Base-by-base conservation (phyloP, 202 grass and related monocot genomes). In the Hordeum pubiflorum region DNA sequence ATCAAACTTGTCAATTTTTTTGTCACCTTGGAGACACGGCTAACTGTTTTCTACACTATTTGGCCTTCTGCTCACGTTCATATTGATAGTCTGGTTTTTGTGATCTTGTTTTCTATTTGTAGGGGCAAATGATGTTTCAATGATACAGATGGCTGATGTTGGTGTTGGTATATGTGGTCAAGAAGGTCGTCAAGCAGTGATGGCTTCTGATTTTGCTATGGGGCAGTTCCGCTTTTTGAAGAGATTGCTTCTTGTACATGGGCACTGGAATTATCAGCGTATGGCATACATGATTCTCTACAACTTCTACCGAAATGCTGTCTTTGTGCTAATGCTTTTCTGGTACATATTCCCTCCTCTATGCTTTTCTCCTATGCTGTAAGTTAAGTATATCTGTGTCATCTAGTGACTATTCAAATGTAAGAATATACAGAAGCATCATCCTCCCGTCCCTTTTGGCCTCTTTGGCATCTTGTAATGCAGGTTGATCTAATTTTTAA, bases 141-240 rank as follows among this genome's bases (percentile, higher is more conserved):
- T 99, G 96, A 99, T 99, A 87, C 96, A 99, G 69, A 99, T 96
- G 92, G 96, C 96, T 63, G 96, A 99, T 74, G 96, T 99, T 86
- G 96, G 96, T 81, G 87, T 99, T 73, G 96, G 96, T 63, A 99
- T 99, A 86, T 96, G 89, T 34, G 96, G 96, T 77, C 96, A 99
- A 83, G 96, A 99, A 99, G 96, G 96, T 81, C 96, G 96, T 68
- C 96, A 99, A 76, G 96, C 96, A 57, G 96, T 99, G 64, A 99
- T 99, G 96, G 96, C 96, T 71, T 91, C 96, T 60, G 96, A 99
- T 86, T 99, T 96, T 90, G 96, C 96, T 72, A 99, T 99, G 96
- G 96, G 96, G 23, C 96, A 99, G 46, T 99, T 99, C 62, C 69
- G 90, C 23, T 99, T 99, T 89, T 79, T 99, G 64, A 99, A 99